phyloP scores from a whole-genome alignment of 1,139 yeast species.

The Pichia sorboxylosa region DNA sequence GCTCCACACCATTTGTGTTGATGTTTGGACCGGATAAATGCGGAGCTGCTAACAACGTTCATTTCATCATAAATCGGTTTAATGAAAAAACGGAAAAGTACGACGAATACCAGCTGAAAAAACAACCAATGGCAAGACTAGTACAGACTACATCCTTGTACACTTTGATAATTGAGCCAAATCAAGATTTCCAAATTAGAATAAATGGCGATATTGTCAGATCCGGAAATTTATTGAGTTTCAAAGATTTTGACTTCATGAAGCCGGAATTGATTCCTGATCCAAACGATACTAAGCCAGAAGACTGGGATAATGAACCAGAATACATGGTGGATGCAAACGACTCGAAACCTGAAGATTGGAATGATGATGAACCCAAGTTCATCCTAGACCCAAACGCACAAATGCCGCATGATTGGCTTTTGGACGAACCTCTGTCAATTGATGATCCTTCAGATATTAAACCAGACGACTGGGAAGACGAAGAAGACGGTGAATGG shows the following conservation, averaged over 20 bases:
- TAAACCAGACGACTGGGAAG: conserved; percentile 74
- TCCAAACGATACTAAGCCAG: conserved; percentile 53
- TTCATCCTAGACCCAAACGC: conserved; percentile 57
- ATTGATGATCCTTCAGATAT: conserved; percentile 56
- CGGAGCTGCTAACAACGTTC: conserved; percentile 69
- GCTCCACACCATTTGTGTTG: conserved; percentile 63
- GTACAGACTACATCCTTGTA: conserved; percentile 54
- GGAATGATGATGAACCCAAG: conserved; percentile 59
- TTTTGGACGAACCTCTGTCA: conserved; percentile 44
- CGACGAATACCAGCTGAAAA: conserved; percentile 59
- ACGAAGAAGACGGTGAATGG: conserved; percentile 82
- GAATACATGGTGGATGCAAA: conserved; percentile 53
- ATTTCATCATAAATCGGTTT: conserved; percentile 54
- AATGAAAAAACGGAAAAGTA: conserved; percentile 43
- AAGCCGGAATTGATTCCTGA: conserved; percentile 59
- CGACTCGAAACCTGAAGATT: conserved; percentile 61
- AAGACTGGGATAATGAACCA: conserved; percentile 65
- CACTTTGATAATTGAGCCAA: conserved; percentile 57
- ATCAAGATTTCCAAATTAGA: conserved; percentile 66
- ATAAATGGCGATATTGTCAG: conserved; percentile 65
- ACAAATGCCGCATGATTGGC: conserved; percentile 67
- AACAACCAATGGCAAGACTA: conserved; percentile 55
- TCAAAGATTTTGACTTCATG: conserved; percentile 39
- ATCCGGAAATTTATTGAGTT: conserved; percentile 54
- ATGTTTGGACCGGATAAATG: conserved; percentile 96